Base-by-base conservation (phyloP, 164 flowering plant genomes). In the Stephania cephalantha region DNA sequence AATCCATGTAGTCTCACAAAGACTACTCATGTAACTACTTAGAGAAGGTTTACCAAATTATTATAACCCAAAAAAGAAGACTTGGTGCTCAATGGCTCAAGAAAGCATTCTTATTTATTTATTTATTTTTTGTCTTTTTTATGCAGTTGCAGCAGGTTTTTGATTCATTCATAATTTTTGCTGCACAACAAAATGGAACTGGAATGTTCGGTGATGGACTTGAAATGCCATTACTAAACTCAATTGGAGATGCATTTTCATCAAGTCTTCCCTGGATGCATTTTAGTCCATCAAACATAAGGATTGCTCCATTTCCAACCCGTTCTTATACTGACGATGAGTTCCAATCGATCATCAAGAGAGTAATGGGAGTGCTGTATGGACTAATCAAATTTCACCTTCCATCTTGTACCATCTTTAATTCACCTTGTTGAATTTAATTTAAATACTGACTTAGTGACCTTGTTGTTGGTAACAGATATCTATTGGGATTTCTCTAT, bases 241-340 rank as follows among this genome's bases (percentile, higher is more conserved):
- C 79, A 48, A 61, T 55, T 48, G 78, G 29, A 63, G 53, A 71
- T 69, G 13, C 77, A 61, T 81, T 84, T 75, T 76, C 74, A 29
- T 76, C 74, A 20, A 76, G 79, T 70, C 74, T 74, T 31, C 82
- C 86, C 0, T 89, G 93, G 94, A 88, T 68, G 68, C 78, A 79
- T 42, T 89, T 84, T 75, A 86, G 78, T 78, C 98, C 97, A 78
- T 86, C 97, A 70, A 88, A 80, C 70, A 93, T 93, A 81, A 84
- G 95, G 79, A 88, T 95, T 10, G 99, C 85, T 72, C 99, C 99
- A 42, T 95, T 95, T 87, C 99, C 99, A 58, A 95, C 98, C 81
- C 91, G 95, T 78, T 92, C 87, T 76, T 95, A 93, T 82, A 92
- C 97, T 67, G 98, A 95, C 79, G 97, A 95, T 79, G 95, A 93